Conservation (phyloP, 257 asterid species). For the Salvia hispanica region DNA sequence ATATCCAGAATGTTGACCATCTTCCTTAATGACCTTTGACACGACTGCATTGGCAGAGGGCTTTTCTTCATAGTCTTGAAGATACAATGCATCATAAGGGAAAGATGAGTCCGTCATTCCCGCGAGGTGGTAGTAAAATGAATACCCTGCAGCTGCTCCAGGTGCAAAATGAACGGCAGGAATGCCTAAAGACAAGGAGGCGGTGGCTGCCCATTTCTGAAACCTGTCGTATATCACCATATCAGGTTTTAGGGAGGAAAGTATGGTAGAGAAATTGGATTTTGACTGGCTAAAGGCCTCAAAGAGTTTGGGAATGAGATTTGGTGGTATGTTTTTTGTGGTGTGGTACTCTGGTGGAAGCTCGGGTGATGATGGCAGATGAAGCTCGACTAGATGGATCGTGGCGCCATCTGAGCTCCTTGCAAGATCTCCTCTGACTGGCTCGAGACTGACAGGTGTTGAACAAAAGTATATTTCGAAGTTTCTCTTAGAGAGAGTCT, state of each 20-base stretch:
- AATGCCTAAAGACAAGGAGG: background rate
- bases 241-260: slow-evolving; percentile 6
- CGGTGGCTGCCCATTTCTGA: slow-evolving; percentile 30
- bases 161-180: slow-evolving; percentile 21
- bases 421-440: slow-evolving; percentile 14
- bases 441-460: slow-evolving; percentile 28
- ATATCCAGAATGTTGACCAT: background rate
- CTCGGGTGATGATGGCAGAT: slow-evolving; percentile 35
- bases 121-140: background rate
- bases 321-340: no score
- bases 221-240: slow-evolving; percentile 19
- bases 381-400: slow-evolving; percentile 36
- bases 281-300: no score
- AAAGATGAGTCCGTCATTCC: background rate
- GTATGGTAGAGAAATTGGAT: slow-evolving; percentile 1
- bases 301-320: no score
- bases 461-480: slow-evolving; percentile 31
- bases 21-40: background rate
- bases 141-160: background rate
- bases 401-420: background rate
- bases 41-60: no score
- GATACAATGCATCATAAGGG: background rate
- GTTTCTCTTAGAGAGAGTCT: slow-evolving; percentile 28
- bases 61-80: background rate
- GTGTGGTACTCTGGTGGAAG: slow-evolving; percentile 42